Conservation (phyloP, 257 asterid genomes). For the Sherardia arvensis region DNA sequence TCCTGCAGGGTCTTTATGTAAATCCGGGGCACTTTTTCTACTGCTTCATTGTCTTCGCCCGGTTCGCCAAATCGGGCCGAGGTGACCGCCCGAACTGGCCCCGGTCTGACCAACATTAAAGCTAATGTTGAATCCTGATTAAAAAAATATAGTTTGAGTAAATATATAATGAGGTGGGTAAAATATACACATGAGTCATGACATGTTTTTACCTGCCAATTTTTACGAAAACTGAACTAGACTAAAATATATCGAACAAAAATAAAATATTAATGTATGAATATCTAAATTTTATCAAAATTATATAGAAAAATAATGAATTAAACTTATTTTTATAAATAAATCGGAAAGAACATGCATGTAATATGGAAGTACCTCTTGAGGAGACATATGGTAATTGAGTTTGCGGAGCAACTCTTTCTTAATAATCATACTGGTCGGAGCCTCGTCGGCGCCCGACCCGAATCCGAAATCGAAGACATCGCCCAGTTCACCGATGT, state of each 20-base stretch:
- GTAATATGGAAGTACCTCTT: constrained; percentile 45
- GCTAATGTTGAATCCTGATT: constrained; percentile 57
- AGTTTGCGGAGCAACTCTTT: constrained; percentile 41
- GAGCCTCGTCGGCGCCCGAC: constrained; percentile 50
- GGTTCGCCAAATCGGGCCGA: constrained; percentile 23
- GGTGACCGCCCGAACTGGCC: constrained; percentile 55
- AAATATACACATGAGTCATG: too few relatives aligned
- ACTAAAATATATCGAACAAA: too few relatives aligned
- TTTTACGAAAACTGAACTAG: too few relatives aligned
- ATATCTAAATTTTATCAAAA: too few relatives aligned
- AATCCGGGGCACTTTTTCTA: constrained; percentile 42
- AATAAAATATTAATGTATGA: too few relatives aligned
- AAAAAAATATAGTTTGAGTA: too few relatives aligned
- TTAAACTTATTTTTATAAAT: too few relatives aligned
- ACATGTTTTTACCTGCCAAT: too few relatives aligned
- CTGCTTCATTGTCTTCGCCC: constrained; percentile 8
- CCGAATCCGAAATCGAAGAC: constrained; percentile 42
- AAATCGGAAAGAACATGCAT: too few relatives aligned
- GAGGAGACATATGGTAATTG: constrained; percentile 51
- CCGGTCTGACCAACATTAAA: constrained; percentile 58
- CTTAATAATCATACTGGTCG: constrained; percentile 38
- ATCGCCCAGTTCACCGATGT: constrained; percentile 36
- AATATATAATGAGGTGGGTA: neutral
- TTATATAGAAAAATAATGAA: too few relatives aligned
- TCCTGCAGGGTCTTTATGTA: constrained; percentile 52